Evolutionary conservation across 495 filamentous ascomycete genomes (phyloP), one percentile per base, ranked within the genome.

Genomic region (Aspergillus hancockii): DNA sequence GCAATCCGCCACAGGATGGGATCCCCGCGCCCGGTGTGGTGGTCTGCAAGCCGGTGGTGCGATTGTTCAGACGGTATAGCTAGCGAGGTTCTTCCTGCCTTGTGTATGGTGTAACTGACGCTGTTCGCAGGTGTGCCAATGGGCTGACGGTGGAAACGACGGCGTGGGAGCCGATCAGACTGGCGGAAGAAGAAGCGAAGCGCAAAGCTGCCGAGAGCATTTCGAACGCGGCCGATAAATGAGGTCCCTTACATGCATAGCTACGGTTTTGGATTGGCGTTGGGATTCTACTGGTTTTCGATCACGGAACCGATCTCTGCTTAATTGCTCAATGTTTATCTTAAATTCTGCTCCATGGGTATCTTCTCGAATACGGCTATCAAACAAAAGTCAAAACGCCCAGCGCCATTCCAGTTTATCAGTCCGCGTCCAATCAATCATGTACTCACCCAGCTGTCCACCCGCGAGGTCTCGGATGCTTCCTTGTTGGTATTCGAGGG

Each of bases 81-180:
- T 43, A 28, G 21, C 7, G 32, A 31, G 3, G 53, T 64, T 63
- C 41, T 60, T 54, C 58, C 57, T 28, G 10, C 55, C 34, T 55
- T 49, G 55, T 40, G 50, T 31, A 28, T 52, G 18, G 22, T 8
- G 12, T 31, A 23, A 31, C 52, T 62, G 41, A 49, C 57, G 12
- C n/a, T 25, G 16, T 18, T 28, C 28, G 32, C 70, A 96, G 91
- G 55, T 95, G 92, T 74, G 82, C 83, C 30, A 84, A 85, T 65
- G 86, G 81, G 55, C 85, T 93, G 70, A 89, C 81, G 60, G 88
- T 92, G 10, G 92, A 96, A 73, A 95, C 91, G 23, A 95, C 91
- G 22, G 76, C 81, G 50, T 93, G 89, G 89, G 90, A 94, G 55
- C 70, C 68, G 21, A 56, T 75, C 10, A 59, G 74, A 45, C 41